These are phyloP conservation scores for Arachis hypogaea DNA, from an alignment of 306 rosid genomes.

Conservation along the genomic window DNA sequence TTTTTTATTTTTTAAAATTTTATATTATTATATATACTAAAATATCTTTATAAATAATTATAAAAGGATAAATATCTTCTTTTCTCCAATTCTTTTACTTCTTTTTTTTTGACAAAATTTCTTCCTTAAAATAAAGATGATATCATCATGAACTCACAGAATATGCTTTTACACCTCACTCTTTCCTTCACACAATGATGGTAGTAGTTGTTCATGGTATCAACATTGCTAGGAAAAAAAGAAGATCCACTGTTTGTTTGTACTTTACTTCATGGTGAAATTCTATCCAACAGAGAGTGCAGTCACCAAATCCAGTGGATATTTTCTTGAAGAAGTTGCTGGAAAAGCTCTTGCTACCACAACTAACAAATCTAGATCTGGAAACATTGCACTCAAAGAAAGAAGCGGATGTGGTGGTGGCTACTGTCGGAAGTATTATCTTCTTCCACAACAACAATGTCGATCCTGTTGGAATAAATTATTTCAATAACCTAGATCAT, in stretches of 20 bases:
- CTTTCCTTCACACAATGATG: slow-evolving; percentile 74
- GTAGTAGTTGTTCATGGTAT: slow-evolving; percentile 31
- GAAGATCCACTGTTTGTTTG: not conserved
- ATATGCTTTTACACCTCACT: slow-evolving; percentile 76
- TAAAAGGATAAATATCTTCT: too few relatives aligned
- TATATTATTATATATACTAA: too few relatives aligned
- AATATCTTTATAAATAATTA: too few relatives aligned
- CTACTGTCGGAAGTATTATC: slow-evolving; percentile 51
- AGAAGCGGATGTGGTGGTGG: slow-evolving; percentile 42
- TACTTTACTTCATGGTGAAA: slow-evolving; percentile 85
- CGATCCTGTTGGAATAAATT: slow-evolving; percentile 7
- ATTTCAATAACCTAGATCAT: too few relatives aligned
- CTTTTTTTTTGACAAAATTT: too few relatives aligned
- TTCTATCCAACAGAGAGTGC: slow-evolving; percentile 84
- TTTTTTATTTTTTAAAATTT: too few relatives aligned
- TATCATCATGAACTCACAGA: slow-evolving; percentile 81
- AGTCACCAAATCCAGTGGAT: slow-evolving; percentile 93
- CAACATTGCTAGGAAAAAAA: not conserved
- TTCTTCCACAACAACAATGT: slow-evolving; percentile 43
- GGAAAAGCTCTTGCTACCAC: slow-evolving; percentile 95
- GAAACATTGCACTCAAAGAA: slow-evolving; percentile 87
- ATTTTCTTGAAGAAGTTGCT: slow-evolving; percentile 91
- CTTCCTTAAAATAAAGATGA: slow-evolving; percentile 56
- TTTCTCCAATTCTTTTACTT: too few relatives aligned
- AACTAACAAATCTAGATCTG: slow-evolving; percentile 95